These are phyloP conservation scores for Saturnispora sanitii DNA, from an alignment of 805 yeast genomes.

Conservation along the genomic window DNA sequence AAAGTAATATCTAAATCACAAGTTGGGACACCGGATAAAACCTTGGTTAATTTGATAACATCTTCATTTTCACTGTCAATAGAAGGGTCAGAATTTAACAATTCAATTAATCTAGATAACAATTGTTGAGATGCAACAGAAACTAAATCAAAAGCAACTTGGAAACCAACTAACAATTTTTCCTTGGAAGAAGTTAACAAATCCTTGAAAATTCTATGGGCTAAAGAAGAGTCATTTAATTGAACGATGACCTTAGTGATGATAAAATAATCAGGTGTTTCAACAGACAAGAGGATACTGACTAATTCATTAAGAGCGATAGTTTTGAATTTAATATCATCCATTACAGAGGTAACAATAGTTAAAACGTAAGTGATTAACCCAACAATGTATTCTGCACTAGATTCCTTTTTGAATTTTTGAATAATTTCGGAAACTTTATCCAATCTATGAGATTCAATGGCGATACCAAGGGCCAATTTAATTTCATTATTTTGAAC, in stretches of 20 bases:
- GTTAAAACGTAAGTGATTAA: slow-evolving; percentile 68
- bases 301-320: slow-evolving; percentile 56
- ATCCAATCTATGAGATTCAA: slow-evolving; percentile 83
- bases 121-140: slow-evolving; percentile 86
- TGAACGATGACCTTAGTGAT: slow-evolving; percentile 82
- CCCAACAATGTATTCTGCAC: slow-evolving; percentile 44
- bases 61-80: slow-evolving; percentile 22
- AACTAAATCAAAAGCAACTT: slow-evolving; percentile 91
- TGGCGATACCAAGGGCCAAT: slow-evolving; percentile 81
- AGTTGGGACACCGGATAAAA: slow-evolving; percentile 86
- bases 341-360: slow-evolving; percentile 52
- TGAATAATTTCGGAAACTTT: slow-evolving; percentile 53
- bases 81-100: slow-evolving; percentile 25
- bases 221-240: slow-evolving; percentile 66
- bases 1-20: slow-evolving; percentile 89
- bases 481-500: slow-evolving; percentile 58
- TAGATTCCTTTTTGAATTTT: slow-evolving; percentile 14
- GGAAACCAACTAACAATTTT: slow-evolving; percentile 60
- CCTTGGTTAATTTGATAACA: slow-evolving; percentile 37
- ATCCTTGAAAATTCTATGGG: slow-evolving; percentile 56
- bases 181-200: slow-evolving; percentile 33
- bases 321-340: slow-evolving; percentile 56
- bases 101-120: slow-evolving; percentile 44
- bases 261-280: slow-evolving; percentile 70
- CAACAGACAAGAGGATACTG: slow-evolving; percentile 44